phyloP scores from a whole-genome alignment of 2,329 filamentous ascomycete species.

The Fonsecaea erecta region DNA sequence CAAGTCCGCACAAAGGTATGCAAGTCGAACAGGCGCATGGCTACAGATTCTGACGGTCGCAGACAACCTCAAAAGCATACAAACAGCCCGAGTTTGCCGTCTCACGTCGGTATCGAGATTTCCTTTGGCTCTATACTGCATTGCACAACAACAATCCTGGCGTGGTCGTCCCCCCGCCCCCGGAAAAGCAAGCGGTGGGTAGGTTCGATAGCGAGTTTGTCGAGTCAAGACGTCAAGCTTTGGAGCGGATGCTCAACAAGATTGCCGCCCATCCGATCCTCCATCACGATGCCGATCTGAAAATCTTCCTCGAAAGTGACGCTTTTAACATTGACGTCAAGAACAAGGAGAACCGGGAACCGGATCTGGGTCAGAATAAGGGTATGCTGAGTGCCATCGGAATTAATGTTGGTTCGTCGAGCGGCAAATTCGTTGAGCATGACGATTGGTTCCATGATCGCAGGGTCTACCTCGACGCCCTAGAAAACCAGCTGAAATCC shows the following conservation, averaged over 20 bases:
- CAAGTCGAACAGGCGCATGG: conserved; percentile 12
- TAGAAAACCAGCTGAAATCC: conserved; percentile 88
- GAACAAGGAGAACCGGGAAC: conserved; percentile 92
- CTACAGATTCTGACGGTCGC: conserved; percentile 35
- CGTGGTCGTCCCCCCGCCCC: conserved; percentile 90
- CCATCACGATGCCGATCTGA: conserved; percentile 90
- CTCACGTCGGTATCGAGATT: conserved; percentile 91
- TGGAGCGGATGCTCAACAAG: conserved; percentile 99
- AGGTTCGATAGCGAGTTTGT: conserved; percentile 97
- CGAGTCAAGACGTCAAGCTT: conserved; percentile 83
- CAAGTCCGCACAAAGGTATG: conserved; percentile 87
- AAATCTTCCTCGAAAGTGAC: conserved; percentile 96
- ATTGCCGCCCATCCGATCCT: conserved; percentile 85
- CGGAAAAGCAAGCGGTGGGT: conserved; percentile 96
- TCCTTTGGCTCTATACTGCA: conserved; percentile 95
- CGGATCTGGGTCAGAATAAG: conserved; percentile 85
- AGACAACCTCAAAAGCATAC: conserved; percentile 97
- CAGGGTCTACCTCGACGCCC: conserved; percentile 88
- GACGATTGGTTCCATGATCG: conserved; percentile 99
- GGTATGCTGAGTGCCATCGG: conserved; percentile 87
- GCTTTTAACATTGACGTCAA: conserved; percentile 96
- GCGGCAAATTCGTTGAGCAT: conserved; percentile 90
- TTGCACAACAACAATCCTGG: conserved; percentile 94
- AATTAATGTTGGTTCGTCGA: conserved; percentile 72
- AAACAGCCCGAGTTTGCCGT: conserved; percentile 90